A percentile compares a stretch with the other conserved stretches of the same genome.
phyloP scores from a whole-genome alignment of 768 basidiomycete genomes.

The Leccinum pellstonianum region DNA sequence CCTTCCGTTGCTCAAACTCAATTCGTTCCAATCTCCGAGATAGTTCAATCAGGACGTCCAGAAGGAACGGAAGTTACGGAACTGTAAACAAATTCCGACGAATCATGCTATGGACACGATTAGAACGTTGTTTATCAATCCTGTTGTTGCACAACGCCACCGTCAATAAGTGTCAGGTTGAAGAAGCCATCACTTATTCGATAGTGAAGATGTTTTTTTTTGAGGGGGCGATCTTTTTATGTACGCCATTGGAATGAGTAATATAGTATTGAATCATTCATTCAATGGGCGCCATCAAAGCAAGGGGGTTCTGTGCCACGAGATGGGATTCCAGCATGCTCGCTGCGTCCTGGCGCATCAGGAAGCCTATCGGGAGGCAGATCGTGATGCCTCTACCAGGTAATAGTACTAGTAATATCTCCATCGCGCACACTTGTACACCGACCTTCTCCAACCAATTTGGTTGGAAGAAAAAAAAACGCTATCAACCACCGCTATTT shows the following conservation, averaged over 20 bases:
- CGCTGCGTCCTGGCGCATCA: constrained; percentile 20
- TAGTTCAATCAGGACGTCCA: constrained; percentile 13
- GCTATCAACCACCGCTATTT: constrained; percentile 1
- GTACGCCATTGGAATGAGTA: constrained; percentile 5
- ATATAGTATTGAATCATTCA: constrained; percentile 5
- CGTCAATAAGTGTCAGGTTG: constrained; percentile 19
- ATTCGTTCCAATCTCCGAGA: constrained; percentile 28
- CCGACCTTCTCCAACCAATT: constrained; percentile 8
- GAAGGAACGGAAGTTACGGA: constrained; percentile 6
- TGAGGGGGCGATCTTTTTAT: constrained; percentile 16
- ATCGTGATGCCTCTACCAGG: constrained; percentile 20
- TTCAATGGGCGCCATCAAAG: constrained; percentile 9
- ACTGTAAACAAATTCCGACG: constrained; percentile 24
- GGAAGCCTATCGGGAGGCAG: constrained; percentile 18
- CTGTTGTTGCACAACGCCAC: constrained; percentile 23
- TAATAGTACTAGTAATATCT: not conserved
- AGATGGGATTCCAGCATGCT: constrained; percentile 12
- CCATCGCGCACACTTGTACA: not conserved
- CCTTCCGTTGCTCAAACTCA: constrained; percentile 22
- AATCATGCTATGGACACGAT: constrained; percentile 8
- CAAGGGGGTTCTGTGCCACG: constrained; percentile 12
- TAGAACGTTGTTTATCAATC: constrained; percentile 17
- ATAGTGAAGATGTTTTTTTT: constrained; percentile 10
- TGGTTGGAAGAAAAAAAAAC: not conserved
- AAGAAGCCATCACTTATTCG: constrained; percentile 1